Evolutionary conservation across 2,329 filamentous ascomycete species (phyloP).

Genomic region (Tolypocladium guangdongense): DNA sequence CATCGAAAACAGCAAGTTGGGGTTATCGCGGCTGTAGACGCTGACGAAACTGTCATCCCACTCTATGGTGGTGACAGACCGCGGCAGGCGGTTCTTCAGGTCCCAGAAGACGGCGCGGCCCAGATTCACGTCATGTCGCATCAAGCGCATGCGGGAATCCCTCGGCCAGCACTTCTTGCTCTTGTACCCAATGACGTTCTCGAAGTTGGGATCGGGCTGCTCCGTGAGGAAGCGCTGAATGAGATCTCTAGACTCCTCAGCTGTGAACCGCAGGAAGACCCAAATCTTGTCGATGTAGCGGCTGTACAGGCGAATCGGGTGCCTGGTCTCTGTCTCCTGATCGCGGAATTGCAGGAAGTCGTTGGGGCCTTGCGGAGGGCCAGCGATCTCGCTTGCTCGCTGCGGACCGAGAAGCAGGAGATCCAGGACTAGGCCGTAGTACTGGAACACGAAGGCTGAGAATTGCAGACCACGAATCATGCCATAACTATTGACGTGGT

Average conservation of each 20-base stretch:
- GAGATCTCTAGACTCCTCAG: conserved; percentile 87
- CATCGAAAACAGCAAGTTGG: conserved; percentile 96
- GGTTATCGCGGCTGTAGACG: conserved; percentile 96
- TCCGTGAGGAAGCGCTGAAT: conserved; percentile 98
- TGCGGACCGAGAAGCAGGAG: conserved; percentile 84
- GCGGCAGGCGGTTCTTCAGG: conserved; percentile 87
- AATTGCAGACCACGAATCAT: conserved; percentile 98
- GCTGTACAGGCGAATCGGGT: conserved; percentile 95
- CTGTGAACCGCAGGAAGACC: conserved; percentile 90
- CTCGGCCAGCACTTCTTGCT: conserved; percentile 99
- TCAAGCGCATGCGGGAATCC: conserved; percentile 93
- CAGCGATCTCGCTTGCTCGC: conserved; percentile 94
- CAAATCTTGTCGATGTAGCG: conserved; percentile 97
- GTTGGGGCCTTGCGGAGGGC: conserved; percentile 85
- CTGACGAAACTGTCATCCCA: conserved; percentile 99
- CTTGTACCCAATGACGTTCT: conserved; percentile 97
- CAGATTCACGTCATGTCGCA: conserved; percentile 97
- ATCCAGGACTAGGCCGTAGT: conserved; percentile 92
- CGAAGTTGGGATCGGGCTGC: conserved; percentile 96
- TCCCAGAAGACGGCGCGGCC: conserved; percentile 98
- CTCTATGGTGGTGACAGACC: conserved; percentile 93
- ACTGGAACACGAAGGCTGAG: conserved; percentile 97
- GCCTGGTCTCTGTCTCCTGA: conserved; percentile 78
- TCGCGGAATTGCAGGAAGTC: conserved; percentile 97
- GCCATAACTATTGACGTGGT: conserved; percentile 96